Conservation (phyloP, 1,284 basidiomycete species). For the Ceratobasidium papillatum region DNA sequence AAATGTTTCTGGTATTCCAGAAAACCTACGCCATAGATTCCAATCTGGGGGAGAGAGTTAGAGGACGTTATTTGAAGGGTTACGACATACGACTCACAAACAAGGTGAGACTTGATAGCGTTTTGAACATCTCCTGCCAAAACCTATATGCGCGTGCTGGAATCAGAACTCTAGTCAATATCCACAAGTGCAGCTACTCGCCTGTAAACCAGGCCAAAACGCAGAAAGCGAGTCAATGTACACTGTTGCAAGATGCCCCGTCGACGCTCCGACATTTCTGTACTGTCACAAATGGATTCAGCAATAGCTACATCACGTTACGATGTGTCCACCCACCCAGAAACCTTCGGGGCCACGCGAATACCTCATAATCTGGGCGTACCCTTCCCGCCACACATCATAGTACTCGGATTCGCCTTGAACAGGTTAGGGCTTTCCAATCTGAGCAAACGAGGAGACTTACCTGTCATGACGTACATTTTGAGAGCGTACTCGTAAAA, state of each 20-base stretch:
- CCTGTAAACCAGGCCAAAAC: constrained; percentile 81
- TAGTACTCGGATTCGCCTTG: constrained; percentile 86
- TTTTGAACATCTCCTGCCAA: constrained; percentile 89
- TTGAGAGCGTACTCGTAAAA: constrained; percentile 74
- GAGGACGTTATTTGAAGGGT: neutral
- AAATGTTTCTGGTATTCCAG: constrained; percentile 89
- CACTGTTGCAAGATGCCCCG: constrained; percentile 71
- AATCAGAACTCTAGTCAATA: constrained; percentile 49
- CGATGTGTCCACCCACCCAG: constrained; percentile 64
- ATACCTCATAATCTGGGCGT: constrained; percentile 88
- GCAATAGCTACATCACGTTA: neutral
- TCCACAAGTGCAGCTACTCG: constrained; percentile 14
- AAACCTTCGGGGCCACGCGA: constrained; percentile 83
- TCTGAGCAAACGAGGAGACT: neutral
- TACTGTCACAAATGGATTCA: constrained; percentile 60
- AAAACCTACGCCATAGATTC: constrained; percentile 87
- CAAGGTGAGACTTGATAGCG: constrained; percentile 85
- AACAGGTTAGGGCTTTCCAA: constrained; percentile 35
- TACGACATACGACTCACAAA: constrained; percentile 62
- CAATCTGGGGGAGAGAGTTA: constrained; percentile 65
- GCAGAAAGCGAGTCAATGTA: constrained; percentile 86
- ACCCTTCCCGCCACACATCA: constrained; percentile 89
- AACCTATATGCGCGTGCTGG: constrained; percentile 66
- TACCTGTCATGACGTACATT: constrained; percentile 83
- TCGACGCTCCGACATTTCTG: constrained; percentile 79